Conservation (phyloP, 345 rosid genomes). For the Mangifera indica region DNA sequence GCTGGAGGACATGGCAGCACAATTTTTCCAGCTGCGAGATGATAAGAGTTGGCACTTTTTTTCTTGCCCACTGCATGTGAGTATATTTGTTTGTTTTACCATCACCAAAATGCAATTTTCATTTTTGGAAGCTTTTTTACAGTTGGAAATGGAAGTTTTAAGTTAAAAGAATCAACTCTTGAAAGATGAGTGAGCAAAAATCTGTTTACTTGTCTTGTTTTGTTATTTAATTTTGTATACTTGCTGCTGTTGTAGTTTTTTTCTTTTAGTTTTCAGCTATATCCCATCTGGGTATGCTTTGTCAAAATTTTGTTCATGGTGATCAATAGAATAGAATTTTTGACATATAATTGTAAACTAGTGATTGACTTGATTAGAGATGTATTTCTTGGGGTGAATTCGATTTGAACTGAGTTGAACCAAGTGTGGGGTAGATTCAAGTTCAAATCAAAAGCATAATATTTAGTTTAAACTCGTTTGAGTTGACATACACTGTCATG, state of each 20-base stretch:
- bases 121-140: slow-evolving; percentile 6
- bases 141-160: not conserved
- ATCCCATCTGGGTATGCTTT: not conserved
- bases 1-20: not conserved
- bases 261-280: not conserved
- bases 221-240: not conserved
- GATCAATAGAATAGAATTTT: not conserved
- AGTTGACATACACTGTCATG: no score
- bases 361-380: not conserved
- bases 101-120: slow-evolving; percentile 15
- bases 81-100: slow-evolving; percentile 19
- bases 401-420: no score
- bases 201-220: not conserved
- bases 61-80: slow-evolving; percentile 1
- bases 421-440: no score
- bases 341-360: not conserved
- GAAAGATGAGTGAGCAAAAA: slow-evolving; percentile 10
- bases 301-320: not conserved
- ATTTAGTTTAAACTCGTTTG: no score
- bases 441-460: no score
- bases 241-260: not conserved
- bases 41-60: slow-evolving; percentile 6
- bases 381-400: no score
- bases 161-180: not conserved
- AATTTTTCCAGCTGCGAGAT: slow-evolving; percentile 4